Evolutionary conservation across 257 asterid species (phyloP).

Genomic region (Henckelia pumila): DNA sequence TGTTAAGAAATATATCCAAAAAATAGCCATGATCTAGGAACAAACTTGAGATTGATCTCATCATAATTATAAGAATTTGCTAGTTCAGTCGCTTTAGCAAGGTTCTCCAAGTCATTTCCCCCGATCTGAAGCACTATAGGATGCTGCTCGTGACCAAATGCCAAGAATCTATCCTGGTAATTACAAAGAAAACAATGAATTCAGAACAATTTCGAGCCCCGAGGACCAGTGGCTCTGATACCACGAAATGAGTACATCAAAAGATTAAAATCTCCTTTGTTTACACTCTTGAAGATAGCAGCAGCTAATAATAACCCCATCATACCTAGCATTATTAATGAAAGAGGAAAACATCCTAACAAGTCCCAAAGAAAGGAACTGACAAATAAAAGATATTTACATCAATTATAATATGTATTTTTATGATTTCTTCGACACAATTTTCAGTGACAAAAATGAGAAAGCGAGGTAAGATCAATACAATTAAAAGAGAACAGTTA

Average conservation of each 20-base stretch:
- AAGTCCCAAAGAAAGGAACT: too few species aligned
- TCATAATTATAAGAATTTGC: conserved; percentile 86
- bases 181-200: conserved; percentile 20
- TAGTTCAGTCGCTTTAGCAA: conserved; percentile 87
- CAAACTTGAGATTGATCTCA: conserved; percentile 91
- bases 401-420: too few species aligned
- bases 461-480: too few species aligned
- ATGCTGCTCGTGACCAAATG: conserved; percentile 85
- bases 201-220: neutral
- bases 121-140: conserved; percentile 98
- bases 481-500: neutral
- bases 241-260: too few species aligned
- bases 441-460: too few species aligned
- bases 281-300: too few species aligned
- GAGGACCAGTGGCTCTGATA: neutral
- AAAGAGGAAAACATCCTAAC: too few species aligned
- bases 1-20: conserved; percentile 7
- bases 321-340: too few species aligned
- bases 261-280: neutral
- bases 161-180: conserved; percentile 86
- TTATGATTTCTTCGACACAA: too few species aligned
- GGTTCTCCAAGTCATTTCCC: conserved; percentile 79
- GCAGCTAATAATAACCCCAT: too few species aligned
- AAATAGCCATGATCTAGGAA: conserved; percentile 21
- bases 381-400: too few species aligned